These are phyloP conservation scores for Teunomyces cretensis DNA, from an alignment of 805 yeast genomes.

Conservation along the genomic window DNA sequence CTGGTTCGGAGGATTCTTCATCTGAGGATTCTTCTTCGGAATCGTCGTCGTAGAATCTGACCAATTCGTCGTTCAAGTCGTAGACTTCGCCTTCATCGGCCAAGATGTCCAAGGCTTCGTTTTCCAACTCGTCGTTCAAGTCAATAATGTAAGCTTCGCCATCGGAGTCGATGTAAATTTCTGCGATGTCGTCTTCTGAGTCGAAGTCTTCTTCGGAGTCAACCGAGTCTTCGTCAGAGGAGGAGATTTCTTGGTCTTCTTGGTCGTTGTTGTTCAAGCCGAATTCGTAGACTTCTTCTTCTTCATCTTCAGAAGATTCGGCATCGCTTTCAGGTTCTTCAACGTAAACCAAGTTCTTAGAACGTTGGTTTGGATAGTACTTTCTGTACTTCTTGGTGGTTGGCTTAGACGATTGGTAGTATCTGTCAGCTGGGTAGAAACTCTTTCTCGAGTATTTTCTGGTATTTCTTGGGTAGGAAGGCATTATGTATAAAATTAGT, in stretches of 20 bases:
- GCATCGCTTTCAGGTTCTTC: conserved; percentile 45
- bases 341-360: conserved; percentile 34
- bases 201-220: conserved; percentile 13
- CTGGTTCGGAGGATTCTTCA: conserved; percentile 21
- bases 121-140: conserved; percentile 37
- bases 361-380: conserved; percentile 22
- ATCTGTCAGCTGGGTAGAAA: conserved; percentile 5
- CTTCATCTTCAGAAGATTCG: conserved; percentile 20
- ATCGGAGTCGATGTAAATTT: conserved; percentile 15
- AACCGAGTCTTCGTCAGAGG: conserved; percentile 9
- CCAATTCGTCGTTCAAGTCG: conserved; percentile 4
- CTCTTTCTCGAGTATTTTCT: conserved; percentile 9
- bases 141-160: conserved; percentile 18
- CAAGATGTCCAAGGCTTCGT: conserved; percentile 23
- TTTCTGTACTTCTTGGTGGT: conserved; percentile 23
- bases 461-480: conserved; percentile 6
- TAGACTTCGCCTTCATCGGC: conserved; percentile 18
- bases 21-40: conserved; percentile 15
- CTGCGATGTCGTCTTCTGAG: conserved; percentile 18
- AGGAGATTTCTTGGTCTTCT: conserved; percentile 11
- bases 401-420: conserved; percentile 1
- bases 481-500: conserved; percentile 5
- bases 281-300: conserved; percentile 30
- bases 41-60: conserved; percentile 5
- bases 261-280: conserved; percentile 23